These are phyloP conservation scores for Melastoma candidum DNA, from an alignment of 441 rosid genomes.

Conservation along the genomic window DNA sequence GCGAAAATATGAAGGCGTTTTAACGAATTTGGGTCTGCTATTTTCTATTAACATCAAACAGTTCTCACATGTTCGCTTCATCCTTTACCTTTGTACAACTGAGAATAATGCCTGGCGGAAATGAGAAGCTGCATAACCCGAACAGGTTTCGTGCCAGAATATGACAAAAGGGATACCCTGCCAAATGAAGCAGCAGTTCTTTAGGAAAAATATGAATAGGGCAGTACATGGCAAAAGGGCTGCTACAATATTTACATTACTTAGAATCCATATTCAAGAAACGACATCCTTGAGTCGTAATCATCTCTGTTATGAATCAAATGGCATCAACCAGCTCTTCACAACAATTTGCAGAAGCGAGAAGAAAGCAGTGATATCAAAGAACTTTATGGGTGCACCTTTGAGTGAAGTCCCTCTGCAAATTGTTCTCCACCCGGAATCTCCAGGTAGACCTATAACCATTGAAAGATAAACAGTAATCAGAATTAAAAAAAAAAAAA, in stretches of 20 bases:
- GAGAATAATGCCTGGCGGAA: slow-evolving; percentile 81
- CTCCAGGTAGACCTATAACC: slow-evolving; percentile 77
- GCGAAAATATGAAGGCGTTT: no score
- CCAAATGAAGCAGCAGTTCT: slow-evolving; percentile 11
- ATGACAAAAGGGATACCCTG: slow-evolving; percentile 91
- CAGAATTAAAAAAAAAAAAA: no score
- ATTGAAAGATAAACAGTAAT: background rate
- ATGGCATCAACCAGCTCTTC: no score
- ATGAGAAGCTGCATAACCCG: slow-evolving; percentile 64
- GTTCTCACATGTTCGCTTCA: no score
- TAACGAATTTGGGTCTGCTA: no score
- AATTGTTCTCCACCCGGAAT: slow-evolving; percentile 62
- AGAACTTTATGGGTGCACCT: slow-evolving; percentile 29
- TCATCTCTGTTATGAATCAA: no score
- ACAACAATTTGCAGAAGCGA: background rate
- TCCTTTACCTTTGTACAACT: slow-evolving; percentile 60
- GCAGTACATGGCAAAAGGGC: no score
- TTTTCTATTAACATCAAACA: no score
- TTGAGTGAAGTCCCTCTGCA: slow-evolving; percentile 80
- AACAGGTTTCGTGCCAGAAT: slow-evolving; percentile 59
- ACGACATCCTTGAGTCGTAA: no score
- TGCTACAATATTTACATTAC: no score
- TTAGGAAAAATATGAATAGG: no score
- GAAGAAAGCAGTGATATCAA: slow-evolving; percentile 1
- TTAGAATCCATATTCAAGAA: no score